These are phyloP conservation scores for Cyclocybe aegerita DNA, from an alignment of 768 basidiomycete species.

Conservation along the genomic window DNA sequence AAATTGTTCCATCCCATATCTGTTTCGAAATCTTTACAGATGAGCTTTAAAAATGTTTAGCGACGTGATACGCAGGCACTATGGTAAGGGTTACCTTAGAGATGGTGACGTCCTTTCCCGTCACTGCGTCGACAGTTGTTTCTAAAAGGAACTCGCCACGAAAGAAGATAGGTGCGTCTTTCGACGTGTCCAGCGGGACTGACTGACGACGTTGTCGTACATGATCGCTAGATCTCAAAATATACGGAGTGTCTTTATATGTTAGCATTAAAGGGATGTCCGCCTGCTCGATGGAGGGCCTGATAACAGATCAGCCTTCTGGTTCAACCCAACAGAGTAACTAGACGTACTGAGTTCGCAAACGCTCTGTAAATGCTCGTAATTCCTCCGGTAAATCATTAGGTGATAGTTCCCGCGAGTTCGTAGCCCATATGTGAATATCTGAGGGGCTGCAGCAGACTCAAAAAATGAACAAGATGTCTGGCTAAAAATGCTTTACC, in stretches of 20 bases:
- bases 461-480: not conserved
- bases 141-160: slow-evolving; percentile 4
- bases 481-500: slow-evolving; percentile 9
- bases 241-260: slow-evolving; percentile 3
- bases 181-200: not conserved
- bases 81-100: slow-evolving; percentile 47
- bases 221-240: slow-evolving; percentile 10
- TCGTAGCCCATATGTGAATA: slow-evolving; percentile 1
- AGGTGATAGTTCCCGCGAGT: not conserved
- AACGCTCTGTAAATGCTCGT: not conserved
- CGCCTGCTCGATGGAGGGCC: not conserved
- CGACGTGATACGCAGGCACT: slow-evolving; percentile 1
- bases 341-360: no score
- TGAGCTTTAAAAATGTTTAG: slow-evolving; percentile 35
- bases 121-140: slow-evolving; percentile 14
- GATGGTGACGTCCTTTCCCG: slow-evolving; percentile 23
- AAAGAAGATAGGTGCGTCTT: not conserved
- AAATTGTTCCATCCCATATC: slow-evolving; percentile 43
- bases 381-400: slow-evolving; percentile 2
- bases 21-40: slow-evolving; percentile 35
- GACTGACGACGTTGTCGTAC: slow-evolving; percentile 12
- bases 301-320: not conserved
- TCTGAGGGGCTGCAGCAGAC: not conserved
- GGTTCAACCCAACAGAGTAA: no score
- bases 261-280: not conserved